phyloP scores from a whole-genome alignment of 2,329 filamentous ascomycete species.

The Verticillium alfalfae region DNA sequence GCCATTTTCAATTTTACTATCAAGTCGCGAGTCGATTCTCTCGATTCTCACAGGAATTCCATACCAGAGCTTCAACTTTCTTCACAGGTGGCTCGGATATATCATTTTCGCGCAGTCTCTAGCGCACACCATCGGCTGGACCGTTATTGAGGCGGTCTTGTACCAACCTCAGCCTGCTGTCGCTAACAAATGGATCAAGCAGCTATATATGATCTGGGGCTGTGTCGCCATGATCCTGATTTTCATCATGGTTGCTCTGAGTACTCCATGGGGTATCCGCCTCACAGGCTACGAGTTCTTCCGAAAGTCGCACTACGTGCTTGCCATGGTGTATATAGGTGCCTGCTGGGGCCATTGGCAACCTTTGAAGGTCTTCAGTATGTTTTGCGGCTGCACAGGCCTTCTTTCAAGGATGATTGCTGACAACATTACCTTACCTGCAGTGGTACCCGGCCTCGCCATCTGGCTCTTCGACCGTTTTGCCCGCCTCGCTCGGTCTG shows the following conservation, averaged over 20 bases:
- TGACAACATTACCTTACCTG: too few species aligned
- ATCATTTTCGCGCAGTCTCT: conserved; percentile 64
- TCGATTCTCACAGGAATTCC: conserved; percentile 66
- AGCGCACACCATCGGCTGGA: conserved; percentile 69
- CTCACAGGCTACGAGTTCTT: conserved; percentile 73
- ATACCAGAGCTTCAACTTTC: conserved; percentile 71
- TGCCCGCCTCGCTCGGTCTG: conserved; percentile 51
- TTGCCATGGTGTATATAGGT: conserved; percentile 69
- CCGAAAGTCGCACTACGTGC: conserved; percentile 66
- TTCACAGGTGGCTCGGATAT: conserved; percentile 71
- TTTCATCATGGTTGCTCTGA: conserved; percentile 54
- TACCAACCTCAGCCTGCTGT: conserved; percentile 66
- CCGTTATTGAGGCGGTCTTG: conserved; percentile 56
- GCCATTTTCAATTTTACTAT: conserved; percentile 61
- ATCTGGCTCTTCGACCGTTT: conserved; percentile 63
- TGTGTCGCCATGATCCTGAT: conserved; percentile 62
- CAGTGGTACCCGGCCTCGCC: conserved; percentile 52
- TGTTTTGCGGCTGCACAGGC: conserved; percentile 8
- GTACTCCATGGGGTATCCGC: conserved; percentile 50
- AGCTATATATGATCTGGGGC: conserved; percentile 70
- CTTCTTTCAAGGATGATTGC: too few species aligned
- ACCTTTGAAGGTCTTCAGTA: conserved; percentile 60
- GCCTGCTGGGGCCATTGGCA: conserved; percentile 73
- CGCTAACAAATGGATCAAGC: conserved; percentile 49
- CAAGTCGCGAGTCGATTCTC: conserved; percentile 63